Percentiles rank a stretch among this genome's conserved stretches.
Evolutionary conservation across 805 yeast species (phyloP).

Genomic region (Kurtzmaniella cleridarum): DNA sequence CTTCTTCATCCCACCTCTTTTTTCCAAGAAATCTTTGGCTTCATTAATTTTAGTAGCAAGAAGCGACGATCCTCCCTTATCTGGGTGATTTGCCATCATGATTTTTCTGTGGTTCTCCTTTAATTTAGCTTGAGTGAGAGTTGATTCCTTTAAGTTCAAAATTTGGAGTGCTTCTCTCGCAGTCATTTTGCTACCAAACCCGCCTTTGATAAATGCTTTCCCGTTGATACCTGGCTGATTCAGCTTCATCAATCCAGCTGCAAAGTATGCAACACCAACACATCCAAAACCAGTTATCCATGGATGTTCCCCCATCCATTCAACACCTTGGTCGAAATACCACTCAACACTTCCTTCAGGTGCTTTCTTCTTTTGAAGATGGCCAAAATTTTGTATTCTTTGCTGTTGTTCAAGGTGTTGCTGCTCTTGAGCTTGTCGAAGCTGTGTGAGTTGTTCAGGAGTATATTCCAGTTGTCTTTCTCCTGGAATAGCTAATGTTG

Average conservation of each 20-base stretch:
- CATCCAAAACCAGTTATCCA: slow-evolving; percentile 66
- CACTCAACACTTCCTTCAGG: slow-evolving; percentile 49
- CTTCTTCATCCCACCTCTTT: slow-evolving; percentile 50
- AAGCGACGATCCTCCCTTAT: slow-evolving; percentile 87
- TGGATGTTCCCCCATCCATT: slow-evolving; percentile 72
- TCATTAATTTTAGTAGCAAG: slow-evolving; percentile 89
- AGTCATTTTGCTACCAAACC: slow-evolving; percentile 87
- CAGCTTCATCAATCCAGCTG: slow-evolving; percentile 62
- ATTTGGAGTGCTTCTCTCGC: slow-evolving; percentile 86
- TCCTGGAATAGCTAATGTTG: slow-evolving; percentile 54
- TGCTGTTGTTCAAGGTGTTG: slow-evolving; percentile 8
- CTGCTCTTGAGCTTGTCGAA: slow-evolving; percentile 13
- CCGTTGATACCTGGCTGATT: slow-evolving; percentile 65
- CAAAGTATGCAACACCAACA: slow-evolving; percentile 55
- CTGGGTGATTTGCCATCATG: slow-evolving; percentile 90
- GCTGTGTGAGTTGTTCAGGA: slow-evolving; percentile 16
- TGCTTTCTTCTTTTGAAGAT: slow-evolving; percentile 35
- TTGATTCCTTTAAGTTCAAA: slow-evolving; percentile 66
- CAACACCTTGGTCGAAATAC: slow-evolving; percentile 57
- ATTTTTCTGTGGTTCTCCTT: slow-evolving; percentile 78
- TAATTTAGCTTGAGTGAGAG: slow-evolving; percentile 55
- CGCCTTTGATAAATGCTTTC: slow-evolving; percentile 73
- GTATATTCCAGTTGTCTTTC: slow-evolving; percentile 24
- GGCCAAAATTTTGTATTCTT: slow-evolving; percentile 31
- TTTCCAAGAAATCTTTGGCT: slow-evolving; percentile 79